Conservation (phyloP, 202 grass and related monocot species). For the Brachypodium distachyon region DNA sequence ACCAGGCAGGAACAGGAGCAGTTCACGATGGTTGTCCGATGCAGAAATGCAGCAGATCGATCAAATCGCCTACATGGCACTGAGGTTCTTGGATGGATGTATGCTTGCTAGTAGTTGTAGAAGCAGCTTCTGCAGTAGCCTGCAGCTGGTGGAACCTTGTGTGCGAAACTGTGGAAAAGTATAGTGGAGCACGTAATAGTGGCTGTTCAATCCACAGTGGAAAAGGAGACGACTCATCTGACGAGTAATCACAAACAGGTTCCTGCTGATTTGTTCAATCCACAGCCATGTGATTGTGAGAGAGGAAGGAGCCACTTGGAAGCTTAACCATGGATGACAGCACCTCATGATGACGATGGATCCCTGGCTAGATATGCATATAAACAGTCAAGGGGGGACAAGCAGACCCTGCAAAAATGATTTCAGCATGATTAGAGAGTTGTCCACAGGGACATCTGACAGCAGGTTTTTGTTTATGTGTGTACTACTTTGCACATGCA, state of each 20-base stretch:
- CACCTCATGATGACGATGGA: neutral
- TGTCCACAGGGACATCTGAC: neutral
- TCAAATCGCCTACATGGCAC: too few relatives aligned
- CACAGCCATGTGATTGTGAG: constrained; percentile 7
- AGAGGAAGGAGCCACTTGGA: neutral
- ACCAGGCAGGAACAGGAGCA: neutral
- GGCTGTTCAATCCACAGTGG: neutral
- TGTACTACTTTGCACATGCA: neutral
- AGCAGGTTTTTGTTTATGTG: neutral
- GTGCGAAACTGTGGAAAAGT: too few relatives aligned
- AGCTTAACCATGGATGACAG: neutral
- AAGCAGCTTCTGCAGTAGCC: neutral
- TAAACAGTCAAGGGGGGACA: too few relatives aligned
- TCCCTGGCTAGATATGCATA: neutral
- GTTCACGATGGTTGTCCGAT: neutral
- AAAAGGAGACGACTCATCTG: neutral
- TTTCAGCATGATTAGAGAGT: constrained; percentile 11
- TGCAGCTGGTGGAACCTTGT: too few relatives aligned
- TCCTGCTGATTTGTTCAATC: neutral
- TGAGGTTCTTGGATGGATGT: too few relatives aligned
- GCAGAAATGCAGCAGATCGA: neutral
- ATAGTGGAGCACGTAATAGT: neutral
- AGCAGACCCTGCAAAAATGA: constrained; percentile 14
- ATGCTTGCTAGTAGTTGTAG: too few relatives aligned
- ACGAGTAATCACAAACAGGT: neutral